Evolutionary conservation across 177 flowering plant genomes (phyloP).

Genomic region (Telopea speciosissima): DNA sequence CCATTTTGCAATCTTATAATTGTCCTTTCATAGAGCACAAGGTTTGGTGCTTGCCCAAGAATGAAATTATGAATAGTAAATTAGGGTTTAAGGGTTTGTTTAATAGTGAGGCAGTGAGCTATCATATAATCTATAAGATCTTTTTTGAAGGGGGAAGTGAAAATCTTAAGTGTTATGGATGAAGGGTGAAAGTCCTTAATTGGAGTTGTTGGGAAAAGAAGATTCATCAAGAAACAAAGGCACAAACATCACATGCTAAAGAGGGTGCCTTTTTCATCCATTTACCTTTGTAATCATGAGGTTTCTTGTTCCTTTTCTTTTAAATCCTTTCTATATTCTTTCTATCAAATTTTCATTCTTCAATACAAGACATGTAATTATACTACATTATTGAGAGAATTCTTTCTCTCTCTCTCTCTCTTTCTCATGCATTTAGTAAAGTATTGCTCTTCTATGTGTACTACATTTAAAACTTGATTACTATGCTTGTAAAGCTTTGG

Average conservation of each 20-base stretch:
- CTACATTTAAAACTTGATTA: no score
- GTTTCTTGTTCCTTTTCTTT: neutral
- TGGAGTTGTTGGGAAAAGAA: slow-evolving; percentile 21
- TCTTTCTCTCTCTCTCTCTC: no score
- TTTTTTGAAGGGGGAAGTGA: no score
- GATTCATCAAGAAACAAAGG: slow-evolving; percentile 14
- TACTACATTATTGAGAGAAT: no score
- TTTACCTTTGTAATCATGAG: slow-evolving; percentile 1
- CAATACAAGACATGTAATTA: no score
- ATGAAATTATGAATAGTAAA: slow-evolving; percentile 2
- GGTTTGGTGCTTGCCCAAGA: neutral
- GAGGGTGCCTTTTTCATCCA: neutral
- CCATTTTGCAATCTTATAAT: neutral
- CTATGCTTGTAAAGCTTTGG: no score
- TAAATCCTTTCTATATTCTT: no score
- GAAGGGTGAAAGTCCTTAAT: slow-evolving; percentile 15
- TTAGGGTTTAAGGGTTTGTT: slow-evolving; percentile 8
- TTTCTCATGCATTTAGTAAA: no score
- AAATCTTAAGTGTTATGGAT: neutral
- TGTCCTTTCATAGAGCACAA: slow-evolving; percentile 1
- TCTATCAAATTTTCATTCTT: no score
- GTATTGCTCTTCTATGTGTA: no score
- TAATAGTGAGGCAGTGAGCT: slow-evolving; percentile 1
- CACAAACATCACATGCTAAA: slow-evolving; percentile 25
- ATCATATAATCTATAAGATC: slow-evolving; percentile 9